These are phyloP conservation scores for Morella rubra DNA, from an alignment of 306 rosid species.

Conservation along the genomic window DNA sequence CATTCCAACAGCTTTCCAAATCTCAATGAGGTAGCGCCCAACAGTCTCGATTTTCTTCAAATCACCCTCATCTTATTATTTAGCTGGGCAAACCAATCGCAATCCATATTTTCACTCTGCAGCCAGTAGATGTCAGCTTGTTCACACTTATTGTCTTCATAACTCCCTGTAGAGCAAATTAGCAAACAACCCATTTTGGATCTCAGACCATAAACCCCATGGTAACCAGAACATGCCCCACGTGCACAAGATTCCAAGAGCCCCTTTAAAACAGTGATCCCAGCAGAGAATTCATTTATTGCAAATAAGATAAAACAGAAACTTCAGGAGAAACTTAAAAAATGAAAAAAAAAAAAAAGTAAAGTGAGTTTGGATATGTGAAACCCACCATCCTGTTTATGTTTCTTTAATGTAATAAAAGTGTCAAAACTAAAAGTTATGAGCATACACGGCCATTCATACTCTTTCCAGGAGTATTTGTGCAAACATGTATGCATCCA, in stretches of 20 bases:
- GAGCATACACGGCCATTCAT: too few relatives aligned
- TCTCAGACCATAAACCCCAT: background rate
- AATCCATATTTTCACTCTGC: conserved; percentile 83
- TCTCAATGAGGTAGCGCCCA: conserved; percentile 73
- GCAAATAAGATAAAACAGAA: background rate
- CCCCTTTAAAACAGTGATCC: background rate
- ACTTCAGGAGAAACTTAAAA: background rate
- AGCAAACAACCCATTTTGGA: background rate
- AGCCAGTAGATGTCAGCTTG: conserved; percentile 75
- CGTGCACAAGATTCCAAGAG: background rate
- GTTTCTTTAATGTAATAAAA: background rate
- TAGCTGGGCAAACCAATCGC: conserved; percentile 88
- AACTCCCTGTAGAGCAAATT: conserved; percentile 52
- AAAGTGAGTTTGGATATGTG: background rate
- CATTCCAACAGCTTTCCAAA: conserved; percentile 90
- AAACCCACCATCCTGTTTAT: background rate
- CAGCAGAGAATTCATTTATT: background rate
- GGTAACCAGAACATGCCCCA: background rate
- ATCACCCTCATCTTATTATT: conserved; percentile 88
- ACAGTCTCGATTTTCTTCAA: conserved; percentile 71
- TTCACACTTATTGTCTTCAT: conserved; percentile 77
- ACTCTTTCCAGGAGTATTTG: too few relatives aligned
- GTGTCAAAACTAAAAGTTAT: background rate
- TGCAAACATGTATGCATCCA: too few relatives aligned
- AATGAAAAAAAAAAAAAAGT: background rate